These are phyloP conservation scores for Xylaria sp. DNA, from an alignment of 495 filamentous ascomycete species.

Conservation along the genomic window DNA sequence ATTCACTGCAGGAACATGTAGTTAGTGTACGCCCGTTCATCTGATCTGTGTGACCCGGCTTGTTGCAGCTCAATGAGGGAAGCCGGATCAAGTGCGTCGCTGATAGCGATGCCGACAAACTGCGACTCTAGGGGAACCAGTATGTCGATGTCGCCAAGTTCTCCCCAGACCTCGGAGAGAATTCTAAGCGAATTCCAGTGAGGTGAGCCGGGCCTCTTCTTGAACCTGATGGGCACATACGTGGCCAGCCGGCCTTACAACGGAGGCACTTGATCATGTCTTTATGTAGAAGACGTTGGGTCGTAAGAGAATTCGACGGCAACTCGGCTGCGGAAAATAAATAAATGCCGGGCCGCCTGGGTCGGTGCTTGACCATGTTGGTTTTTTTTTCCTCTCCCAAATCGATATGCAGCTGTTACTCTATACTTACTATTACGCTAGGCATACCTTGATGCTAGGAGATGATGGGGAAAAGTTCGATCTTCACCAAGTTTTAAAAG, in stretches of 20 bases:
- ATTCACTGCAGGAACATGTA: slow-evolving; percentile 6
- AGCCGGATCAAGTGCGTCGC: not conserved
- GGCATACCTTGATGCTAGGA: not conserved
- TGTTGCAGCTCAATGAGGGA: not conserved
- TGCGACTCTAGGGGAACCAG: not conserved
- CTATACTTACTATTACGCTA: not conserved
- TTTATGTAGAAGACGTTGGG: not conserved
- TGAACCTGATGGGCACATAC: not conserved
- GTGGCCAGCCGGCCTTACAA: slow-evolving; percentile 10
- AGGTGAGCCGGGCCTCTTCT: not conserved
- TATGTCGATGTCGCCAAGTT: not conserved
- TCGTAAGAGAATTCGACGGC: not conserved
- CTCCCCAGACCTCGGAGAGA: not conserved
- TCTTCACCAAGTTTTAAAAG: too few relatives aligned
- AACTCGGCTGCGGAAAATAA: not conserved
- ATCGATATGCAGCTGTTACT: not conserved
- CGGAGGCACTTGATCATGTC: slow-evolving; percentile 10
- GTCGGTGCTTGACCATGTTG: not conserved
- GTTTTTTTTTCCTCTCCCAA: too few relatives aligned
- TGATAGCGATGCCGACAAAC: not conserved
- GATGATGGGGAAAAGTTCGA: not conserved
- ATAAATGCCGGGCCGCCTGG: not conserved
- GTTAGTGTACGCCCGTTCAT: not conserved
- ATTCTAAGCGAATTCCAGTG: not conserved
- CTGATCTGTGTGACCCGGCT: not conserved